A percentile compares a stretch with the other conserved stretches of the same genome.
phyloP scores from a whole-genome alignment of 2,329 filamentous ascomycete genomes.

The Fusarium illudens region DNA sequence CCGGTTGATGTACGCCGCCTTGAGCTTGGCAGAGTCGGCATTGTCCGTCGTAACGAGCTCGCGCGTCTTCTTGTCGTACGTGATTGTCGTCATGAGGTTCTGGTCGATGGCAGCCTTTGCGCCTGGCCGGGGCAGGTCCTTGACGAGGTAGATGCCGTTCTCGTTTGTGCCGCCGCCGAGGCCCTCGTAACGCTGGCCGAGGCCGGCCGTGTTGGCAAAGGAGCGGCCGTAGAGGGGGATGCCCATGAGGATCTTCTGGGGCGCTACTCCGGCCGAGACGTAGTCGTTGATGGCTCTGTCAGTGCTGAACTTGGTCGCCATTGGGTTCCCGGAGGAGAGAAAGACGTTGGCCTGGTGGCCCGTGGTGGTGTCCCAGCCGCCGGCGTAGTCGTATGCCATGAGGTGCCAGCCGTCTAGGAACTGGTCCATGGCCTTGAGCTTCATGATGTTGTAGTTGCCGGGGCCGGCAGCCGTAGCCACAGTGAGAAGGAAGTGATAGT shows the following conservation, averaged over 20 bases:
- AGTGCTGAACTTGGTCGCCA: conserved; percentile 74
- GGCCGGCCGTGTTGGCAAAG: conserved; percentile 73
- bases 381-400: conserved; percentile 77
- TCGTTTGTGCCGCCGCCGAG: conserved; percentile 67
- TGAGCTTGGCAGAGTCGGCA: conserved; percentile 63
- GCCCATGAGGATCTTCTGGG: conserved; percentile 75
- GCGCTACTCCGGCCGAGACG: conserved; percentile 62
- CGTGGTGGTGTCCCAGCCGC: conserved; percentile 68
- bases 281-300: conserved; percentile 66
- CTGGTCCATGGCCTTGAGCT: conserved; percentile 62
- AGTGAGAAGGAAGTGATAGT: conserved; percentile 60
- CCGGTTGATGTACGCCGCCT: conserved; percentile 69
- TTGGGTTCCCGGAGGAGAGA: conserved; percentile 57
- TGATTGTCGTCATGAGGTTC: conserved; percentile 71
- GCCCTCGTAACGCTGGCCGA: conserved; percentile 70
- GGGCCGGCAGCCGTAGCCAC: conserved; percentile 60
- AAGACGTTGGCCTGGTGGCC: conserved; percentile 78
- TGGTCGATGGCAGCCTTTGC: conserved; percentile 66
- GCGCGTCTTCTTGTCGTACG: conserved; percentile 66
- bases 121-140: conserved; percentile 70
- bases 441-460: conserved; percentile 58
- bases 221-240: conserved; percentile 83
- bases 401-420: conserved; percentile 68
- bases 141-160: conserved; percentile 76
- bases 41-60: conserved; percentile 78